These are phyloP conservation scores for Penicillium coffeae DNA, from an alignment of 495 filamentous ascomycete species.

Conservation along the genomic window DNA sequence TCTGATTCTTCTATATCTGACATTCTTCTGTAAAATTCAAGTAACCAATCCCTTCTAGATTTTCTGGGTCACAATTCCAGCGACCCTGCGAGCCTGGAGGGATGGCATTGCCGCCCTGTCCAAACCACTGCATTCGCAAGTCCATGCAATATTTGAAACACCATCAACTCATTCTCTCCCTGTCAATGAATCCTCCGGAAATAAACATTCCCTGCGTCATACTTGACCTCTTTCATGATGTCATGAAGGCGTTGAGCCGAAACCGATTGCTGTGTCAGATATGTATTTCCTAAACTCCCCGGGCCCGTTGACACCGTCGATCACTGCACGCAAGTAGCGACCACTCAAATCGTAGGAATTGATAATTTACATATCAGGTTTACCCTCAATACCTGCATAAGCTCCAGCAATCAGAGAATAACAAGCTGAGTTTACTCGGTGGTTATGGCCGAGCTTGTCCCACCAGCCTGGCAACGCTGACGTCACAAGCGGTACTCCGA, in stretches of 20 bases:
- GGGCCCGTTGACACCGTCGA: not conserved
- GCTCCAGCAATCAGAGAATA: not conserved
- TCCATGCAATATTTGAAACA: not conserved
- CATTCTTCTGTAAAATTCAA: not conserved
- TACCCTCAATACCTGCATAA: not conserved
- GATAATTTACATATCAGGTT: not conserved
- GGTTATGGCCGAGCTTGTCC: too few relatives aligned
- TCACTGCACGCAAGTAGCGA: not conserved
- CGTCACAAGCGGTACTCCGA: slow-evolving; percentile 10
- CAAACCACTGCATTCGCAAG: too few relatives aligned
- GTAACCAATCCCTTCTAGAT: not conserved
- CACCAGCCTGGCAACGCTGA: slow-evolving; percentile 19
- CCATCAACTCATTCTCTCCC: too few relatives aligned
- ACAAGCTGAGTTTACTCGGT: not conserved
- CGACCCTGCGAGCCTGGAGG: too few relatives aligned
- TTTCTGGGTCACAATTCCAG: not conserved
- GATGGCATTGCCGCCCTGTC: too few relatives aligned
- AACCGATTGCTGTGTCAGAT: not conserved
- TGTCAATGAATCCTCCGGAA: not conserved
- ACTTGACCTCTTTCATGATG: slow-evolving; percentile 8
- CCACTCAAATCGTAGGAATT: not conserved
- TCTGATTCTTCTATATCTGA: not conserved
- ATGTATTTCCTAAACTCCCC: too few relatives aligned
- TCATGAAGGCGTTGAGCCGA: slow-evolving; percentile 3
- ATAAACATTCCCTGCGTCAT: slow-evolving; percentile 9